Conservation (phyloP, 176 grass and related monocot genomes). For the Thinopyrum elongatum region DNA sequence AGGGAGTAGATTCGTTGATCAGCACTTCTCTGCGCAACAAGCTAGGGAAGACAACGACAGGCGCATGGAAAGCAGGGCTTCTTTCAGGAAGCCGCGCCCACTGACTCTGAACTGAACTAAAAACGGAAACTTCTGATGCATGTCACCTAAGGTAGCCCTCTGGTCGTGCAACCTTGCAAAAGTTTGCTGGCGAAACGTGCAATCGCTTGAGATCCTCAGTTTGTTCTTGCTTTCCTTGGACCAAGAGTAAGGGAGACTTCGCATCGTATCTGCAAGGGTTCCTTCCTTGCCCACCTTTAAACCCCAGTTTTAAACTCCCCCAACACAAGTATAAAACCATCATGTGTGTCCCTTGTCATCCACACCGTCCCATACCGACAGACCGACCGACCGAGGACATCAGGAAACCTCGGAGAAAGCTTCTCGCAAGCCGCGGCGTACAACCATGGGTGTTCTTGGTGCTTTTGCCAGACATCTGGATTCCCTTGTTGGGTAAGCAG, state of each 20-base stretch:
- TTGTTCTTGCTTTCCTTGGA: constrained; percentile 77
- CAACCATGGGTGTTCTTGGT: constrained; percentile 73
- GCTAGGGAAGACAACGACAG: neutral
- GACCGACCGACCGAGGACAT: neutral
- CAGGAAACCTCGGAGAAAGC: neutral
- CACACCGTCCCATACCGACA: constrained; percentile 5
- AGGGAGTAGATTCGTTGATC: constrained; percentile 2
- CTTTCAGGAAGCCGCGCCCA: neutral
- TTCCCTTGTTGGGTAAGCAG: constrained; percentile 68
- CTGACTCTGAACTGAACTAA: neutral
- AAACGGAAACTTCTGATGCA: neutral
- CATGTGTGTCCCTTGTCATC: constrained; percentile 28
- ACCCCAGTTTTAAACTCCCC: neutral
- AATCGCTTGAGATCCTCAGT: constrained; percentile 36
- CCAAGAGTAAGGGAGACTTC: constrained; percentile 69
- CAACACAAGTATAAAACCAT: constrained; percentile 46
- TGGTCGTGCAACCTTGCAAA: constrained; percentile 23
- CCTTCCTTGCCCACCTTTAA: constrained; percentile 52
- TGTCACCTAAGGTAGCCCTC: neutral
- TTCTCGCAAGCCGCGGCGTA: neutral
- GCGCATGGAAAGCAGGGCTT: neutral
- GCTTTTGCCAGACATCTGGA: constrained; percentile 69
- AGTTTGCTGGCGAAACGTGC: neutral
- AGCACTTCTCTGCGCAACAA: neutral
- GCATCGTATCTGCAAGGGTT: constrained; percentile 53